phyloP scores from a whole-genome alignment of 352 stramenopile genomes.

The Globisporangium cystogenes region DNA sequence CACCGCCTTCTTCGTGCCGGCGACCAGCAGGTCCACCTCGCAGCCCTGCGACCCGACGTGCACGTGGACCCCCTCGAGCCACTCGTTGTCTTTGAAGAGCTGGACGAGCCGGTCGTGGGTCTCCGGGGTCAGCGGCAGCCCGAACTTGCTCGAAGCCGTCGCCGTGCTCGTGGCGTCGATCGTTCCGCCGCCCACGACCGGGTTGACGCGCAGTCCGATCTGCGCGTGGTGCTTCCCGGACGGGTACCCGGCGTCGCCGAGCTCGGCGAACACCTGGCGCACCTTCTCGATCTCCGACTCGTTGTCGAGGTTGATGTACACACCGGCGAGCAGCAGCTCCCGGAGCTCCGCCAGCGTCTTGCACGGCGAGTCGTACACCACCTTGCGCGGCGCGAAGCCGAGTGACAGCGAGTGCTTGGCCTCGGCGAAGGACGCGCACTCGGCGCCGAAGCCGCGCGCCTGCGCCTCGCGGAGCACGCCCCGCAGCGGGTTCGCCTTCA shows the following conservation, averaged over 20 bases:
- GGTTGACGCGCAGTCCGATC: conserved; percentile 91
- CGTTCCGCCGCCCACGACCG: conserved; percentile 82
- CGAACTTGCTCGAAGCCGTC: conserved; percentile 90
- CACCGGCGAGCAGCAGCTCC: conserved; percentile 66
- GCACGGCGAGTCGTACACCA: conserved; percentile 92
- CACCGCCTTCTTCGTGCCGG: conserved; percentile 68
- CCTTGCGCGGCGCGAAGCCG: conserved; percentile 55
- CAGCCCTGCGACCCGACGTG: conserved; percentile 89
- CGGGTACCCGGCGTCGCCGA: conserved; percentile 17
- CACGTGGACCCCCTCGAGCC: conserved; percentile 86
- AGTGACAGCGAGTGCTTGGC: conserved; percentile 76
- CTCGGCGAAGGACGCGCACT: conserved; percentile 80
- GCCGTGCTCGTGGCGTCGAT: conserved; percentile 86
- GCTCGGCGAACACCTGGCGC: conserved; percentile 41
- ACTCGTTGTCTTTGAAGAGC: conserved; percentile 68
- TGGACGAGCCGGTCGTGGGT: conserved; percentile 43
- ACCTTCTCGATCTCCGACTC: conserved; percentile 86
- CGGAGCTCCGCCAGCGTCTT: conserved; percentile 86
- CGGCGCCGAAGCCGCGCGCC: conserved; percentile 49
- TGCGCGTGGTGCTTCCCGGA: conserved; percentile 31
- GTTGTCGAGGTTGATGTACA: conserved; percentile 92
- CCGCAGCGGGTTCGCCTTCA: conserved; percentile 79
- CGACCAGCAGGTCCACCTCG: conserved; percentile 74
- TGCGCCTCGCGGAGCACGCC: conserved; percentile 53
- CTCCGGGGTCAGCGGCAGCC: conserved; percentile 58